Evolutionary conservation across 148 eudicot species (phyloP), one percentile per base, ranked within the genome.

Genomic region (Suaeda aralocaspica): DNA sequence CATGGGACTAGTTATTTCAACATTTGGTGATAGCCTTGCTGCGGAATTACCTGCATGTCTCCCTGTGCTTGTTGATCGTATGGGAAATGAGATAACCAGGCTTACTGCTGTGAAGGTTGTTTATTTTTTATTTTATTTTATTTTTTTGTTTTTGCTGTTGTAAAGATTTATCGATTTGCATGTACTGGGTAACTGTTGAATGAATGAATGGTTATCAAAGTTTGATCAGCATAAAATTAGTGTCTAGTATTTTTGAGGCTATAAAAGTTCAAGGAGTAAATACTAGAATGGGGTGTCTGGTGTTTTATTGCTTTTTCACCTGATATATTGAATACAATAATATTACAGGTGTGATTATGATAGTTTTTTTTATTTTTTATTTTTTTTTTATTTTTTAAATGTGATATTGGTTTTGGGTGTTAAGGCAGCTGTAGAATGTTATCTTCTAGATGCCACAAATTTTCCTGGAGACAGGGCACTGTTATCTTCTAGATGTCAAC

Each of bases 11-110:
- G 94, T 89, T 34, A 85, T 91, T 71, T 85, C 97, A 67, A 88
- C 90, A 46, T 91, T 91, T 85, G 99, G 99, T 66, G 99, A 95
- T 70, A 86, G 86, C 69, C 96, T 95, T 51, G 79, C 75, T 36
- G 82, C 78, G 21, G 90, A 91, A 65, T 76, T 91, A 77, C 92
- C 97, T 28, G 65, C 87, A 59, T 91, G 96, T 78, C 97, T 95
- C 72, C 97, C 99, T 19, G 99, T 95, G 66, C 88, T 95, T 52
- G 93, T 95, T 67, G 99, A 95, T 80, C 90, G 99, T 46, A 95
- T 95, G 99, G 96, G 99, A 71, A 95, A 95, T 85, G 99, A 95
- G 78, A 95, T 92, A 64, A 95, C 99, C 33, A 77, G 97, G 66
- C 97, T 95, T 48, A 95, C 99, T 52, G 92, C 99, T 78, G 99